Percentiles rank a stretch among this genome's conserved stretches.
Conservation (phyloP, 805 yeast species). For the Cyberlindnera lachancei region DNA sequence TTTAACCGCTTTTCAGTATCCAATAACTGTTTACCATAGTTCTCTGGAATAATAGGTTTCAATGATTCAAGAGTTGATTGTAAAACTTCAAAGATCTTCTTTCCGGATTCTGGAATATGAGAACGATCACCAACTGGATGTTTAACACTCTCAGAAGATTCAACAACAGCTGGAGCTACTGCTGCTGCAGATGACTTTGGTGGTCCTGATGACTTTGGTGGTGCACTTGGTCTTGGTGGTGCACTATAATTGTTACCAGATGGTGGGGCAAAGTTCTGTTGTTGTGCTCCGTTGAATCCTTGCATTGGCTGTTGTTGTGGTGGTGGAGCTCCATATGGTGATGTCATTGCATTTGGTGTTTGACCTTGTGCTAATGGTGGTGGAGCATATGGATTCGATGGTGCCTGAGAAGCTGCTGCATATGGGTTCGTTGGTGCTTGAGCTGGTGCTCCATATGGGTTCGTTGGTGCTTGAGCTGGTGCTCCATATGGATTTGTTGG, state of each 20-base stretch:
- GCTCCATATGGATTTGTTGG: constrained; percentile 7
- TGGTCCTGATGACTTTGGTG: constrained; percentile 8
- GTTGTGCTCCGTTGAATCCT: no score
- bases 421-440: constrained; percentile 23
- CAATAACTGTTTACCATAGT: constrained; percentile 59
- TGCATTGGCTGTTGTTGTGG: not conserved
- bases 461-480: constrained; percentile 9
- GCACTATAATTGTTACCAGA: constrained; percentile 2
- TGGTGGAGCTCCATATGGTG: constrained; percentile 28
- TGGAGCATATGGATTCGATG: constrained; percentile 24
- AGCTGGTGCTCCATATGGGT: not conserved
- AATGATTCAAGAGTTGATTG: constrained; percentile 53
- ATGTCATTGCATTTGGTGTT: constrained; percentile 8
- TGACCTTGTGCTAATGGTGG: constrained; percentile 13
- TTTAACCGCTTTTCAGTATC: constrained; percentile 82
- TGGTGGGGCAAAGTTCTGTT: no score
- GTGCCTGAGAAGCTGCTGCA: no score
- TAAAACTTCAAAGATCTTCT: constrained; percentile 53
- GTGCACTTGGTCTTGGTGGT: constrained; percentile 10
- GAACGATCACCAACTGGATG: constrained; percentile 61
- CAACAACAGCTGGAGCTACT: constrained; percentile 5
- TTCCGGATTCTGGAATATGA: constrained; percentile 53
- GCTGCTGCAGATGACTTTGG: constrained; percentile 7
- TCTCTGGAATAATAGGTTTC: constrained; percentile 74
- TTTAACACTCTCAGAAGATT: constrained; percentile 14